Percentiles rank a stretch among this genome's conserved stretches.
phyloP scores from a whole-genome alignment of 2,329 filamentous ascomycete species.

The Penicillium sp. region DNA sequence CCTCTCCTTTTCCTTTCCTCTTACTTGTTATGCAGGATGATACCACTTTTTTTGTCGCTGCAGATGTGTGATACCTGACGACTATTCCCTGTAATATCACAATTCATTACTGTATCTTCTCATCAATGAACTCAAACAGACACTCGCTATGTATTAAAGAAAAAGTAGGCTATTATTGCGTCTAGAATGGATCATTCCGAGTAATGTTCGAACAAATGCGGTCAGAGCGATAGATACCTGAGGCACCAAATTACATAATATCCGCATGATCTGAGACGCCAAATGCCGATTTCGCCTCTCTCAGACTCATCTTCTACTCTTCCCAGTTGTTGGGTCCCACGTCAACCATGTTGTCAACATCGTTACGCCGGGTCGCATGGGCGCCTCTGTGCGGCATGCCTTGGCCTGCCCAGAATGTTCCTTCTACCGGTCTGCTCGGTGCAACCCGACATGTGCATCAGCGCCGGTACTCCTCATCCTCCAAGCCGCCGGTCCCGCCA shows the following conservation, averaged over 20 bases:
- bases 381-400: conserved; percentile 34
- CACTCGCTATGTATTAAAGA: not conserved
- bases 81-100: conserved; percentile 21
- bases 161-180: not conserved
- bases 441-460: conserved; percentile 39
- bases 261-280: conserved; percentile 34
- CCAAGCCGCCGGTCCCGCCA: conserved; percentile 45
- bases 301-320: conserved; percentile 26
- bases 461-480: conserved; percentile 47
- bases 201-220: too few species aligned
- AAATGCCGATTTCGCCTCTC: conserved; percentile 36
- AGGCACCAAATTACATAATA: conserved; percentile 30
- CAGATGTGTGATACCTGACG: conserved; percentile 19
- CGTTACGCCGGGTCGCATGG: conserved; percentile 44
- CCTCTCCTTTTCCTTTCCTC: conserved; percentile 12
- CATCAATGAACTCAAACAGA: conserved; percentile 1
- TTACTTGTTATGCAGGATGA: conserved; percentile 32
- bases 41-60: conserved; percentile 31
- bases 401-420: conserved; percentile 31
- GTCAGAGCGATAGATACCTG: conserved; percentile 11
- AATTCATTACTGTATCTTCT: conserved; percentile 1
- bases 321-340: conserved; percentile 25
- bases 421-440: conserved; percentile 30
- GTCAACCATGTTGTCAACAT: conserved; percentile 44
- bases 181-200: not conserved